Evolutionary conservation across 495 filamentous ascomycete species (phyloP).

Genomic region (Penicillium taxi): DNA sequence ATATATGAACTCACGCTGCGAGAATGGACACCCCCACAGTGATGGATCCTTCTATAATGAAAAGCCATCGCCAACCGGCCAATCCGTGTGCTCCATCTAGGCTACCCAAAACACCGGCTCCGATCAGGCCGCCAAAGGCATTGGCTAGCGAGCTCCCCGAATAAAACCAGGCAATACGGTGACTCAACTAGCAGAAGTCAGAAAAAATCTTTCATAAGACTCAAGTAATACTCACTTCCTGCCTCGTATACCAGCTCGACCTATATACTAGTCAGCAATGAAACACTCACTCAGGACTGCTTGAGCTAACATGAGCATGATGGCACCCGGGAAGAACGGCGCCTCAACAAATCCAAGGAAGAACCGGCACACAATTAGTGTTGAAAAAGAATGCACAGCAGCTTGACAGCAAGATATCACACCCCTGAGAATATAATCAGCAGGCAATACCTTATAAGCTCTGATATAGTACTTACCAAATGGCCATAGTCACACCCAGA

Average conservation of each 20-base stretch:
- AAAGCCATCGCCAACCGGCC: conserved; percentile 60
- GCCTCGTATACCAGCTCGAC: conserved; percentile 45
- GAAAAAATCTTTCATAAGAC: not conserved
- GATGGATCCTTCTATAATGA: conserved; percentile 64
- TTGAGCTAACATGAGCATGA: conserved; percentile 34
- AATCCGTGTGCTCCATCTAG: conserved; percentile 45
- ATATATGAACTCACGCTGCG: conserved; percentile 13
- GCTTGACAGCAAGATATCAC: conserved; percentile 58
- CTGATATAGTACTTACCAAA: conserved; percentile 26
- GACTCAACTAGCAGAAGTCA: conserved; percentile 15
- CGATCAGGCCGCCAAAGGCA: conserved; percentile 56
- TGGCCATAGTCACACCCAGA: conserved; percentile 22
- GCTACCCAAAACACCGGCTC: conserved; percentile 41
- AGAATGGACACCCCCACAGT: conserved; percentile 22
- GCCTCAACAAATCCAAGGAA: conserved; percentile 58
- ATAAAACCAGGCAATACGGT: conserved; percentile 52
- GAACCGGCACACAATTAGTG: conserved; percentile 57
- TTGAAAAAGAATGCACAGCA: conserved; percentile 46
- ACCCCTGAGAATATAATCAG: conserved; percentile 30
- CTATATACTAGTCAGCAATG: conserved; percentile 7
- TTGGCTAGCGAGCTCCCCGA: conserved; percentile 55
- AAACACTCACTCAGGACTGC: no score
- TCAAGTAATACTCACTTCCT: conserved; percentile 29
- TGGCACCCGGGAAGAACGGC: conserved; percentile 40
- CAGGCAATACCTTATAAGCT: not conserved